These are phyloP conservation scores for Auricularia heimuer DNA, from an alignment of 768 basidiomycete genomes.

Conservation along the genomic window DNA sequence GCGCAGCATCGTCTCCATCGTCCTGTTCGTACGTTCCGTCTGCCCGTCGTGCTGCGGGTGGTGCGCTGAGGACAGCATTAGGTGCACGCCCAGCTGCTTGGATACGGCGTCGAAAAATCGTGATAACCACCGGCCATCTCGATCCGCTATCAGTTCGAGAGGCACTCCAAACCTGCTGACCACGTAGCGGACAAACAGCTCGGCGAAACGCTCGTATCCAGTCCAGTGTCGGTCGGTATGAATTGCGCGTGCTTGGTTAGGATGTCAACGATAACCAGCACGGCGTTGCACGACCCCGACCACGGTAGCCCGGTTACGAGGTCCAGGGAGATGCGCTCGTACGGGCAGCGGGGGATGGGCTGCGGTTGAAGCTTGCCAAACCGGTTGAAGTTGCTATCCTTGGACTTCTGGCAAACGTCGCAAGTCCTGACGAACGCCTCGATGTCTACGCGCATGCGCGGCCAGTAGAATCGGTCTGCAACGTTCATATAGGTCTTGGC, in stretches of 20 bases:
- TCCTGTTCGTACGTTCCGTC: slow-evolving; percentile 22
- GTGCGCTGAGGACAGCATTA: slow-evolving; percentile 3
- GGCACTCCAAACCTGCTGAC: slow-evolving; percentile 10
- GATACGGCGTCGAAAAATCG: slow-evolving; percentile 7
- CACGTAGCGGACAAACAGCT: slow-evolving; percentile 7
- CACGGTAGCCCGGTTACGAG: slow-evolving; percentile 18
- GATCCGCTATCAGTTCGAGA: slow-evolving; percentile 1
- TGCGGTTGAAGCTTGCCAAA: slow-evolving; percentile 7
- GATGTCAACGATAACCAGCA: slow-evolving; percentile 15
- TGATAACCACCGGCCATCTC: slow-evolving; percentile 7
- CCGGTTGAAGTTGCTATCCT: neutral
- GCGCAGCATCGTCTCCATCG: slow-evolving; percentile 19
- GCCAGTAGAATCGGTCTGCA: neutral
- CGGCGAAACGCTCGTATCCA: slow-evolving; percentile 4
- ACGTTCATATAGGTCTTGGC: slow-evolving; percentile 6
- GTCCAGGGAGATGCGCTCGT: slow-evolving; percentile 19
- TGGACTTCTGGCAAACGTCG: slow-evolving; percentile 13
- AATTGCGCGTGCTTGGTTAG: slow-evolving; percentile 12
- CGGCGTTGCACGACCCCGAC: slow-evolving; percentile 11
- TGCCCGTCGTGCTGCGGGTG: slow-evolving; percentile 26
- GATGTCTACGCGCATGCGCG: slow-evolving; percentile 9
- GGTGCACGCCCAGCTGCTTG: neutral
- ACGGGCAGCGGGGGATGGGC: slow-evolving; percentile 5
- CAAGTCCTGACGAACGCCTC: slow-evolving; percentile 2
- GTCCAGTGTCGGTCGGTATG: slow-evolving; percentile 10